Evolutionary conservation across 257 asterid genomes (phyloP).

Genomic region (Pogostemon cablin): DNA sequence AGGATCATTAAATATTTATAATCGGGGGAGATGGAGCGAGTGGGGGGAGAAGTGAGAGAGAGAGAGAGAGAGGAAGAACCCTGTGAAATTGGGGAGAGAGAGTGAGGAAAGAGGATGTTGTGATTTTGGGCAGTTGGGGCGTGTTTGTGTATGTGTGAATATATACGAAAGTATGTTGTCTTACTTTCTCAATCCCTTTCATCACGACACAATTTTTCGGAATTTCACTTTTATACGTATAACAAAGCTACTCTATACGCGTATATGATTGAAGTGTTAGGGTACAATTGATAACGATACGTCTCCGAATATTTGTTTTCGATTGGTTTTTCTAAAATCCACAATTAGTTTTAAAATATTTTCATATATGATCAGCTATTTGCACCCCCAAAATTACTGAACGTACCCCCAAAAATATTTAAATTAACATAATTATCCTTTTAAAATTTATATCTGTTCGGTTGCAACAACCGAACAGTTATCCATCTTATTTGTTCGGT

Average conservation of each 20-base stretch:
- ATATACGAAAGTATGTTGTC: background rate
- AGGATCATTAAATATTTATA: background rate
- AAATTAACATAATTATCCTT: too few relatives aligned
- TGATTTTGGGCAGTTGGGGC: background rate
- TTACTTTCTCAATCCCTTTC: slow-evolving; percentile 9
- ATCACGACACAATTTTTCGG: slow-evolving; percentile 18
- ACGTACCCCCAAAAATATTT: too few relatives aligned
- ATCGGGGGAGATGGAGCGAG: slow-evolving; percentile 34
- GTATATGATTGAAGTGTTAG: background rate
- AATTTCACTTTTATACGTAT: slow-evolving; percentile 9
- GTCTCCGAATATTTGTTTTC: too few relatives aligned
- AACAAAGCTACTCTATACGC: background rate
- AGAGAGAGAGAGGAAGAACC: slow-evolving; percentile 17
- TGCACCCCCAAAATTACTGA: too few relatives aligned
- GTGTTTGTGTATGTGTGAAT: slow-evolving; percentile 19
- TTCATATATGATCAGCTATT: too few relatives aligned
- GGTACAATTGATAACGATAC: background rate
- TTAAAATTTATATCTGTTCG: too few relatives aligned
- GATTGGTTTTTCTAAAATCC: too few relatives aligned
- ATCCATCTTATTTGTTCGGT: too few relatives aligned
- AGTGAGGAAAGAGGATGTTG: slow-evolving; percentile 33
- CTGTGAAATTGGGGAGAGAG: slow-evolving; percentile 28
- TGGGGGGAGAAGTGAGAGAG: slow-evolving; percentile 29
- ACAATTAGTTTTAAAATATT: too few relatives aligned
- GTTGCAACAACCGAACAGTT: too few relatives aligned